Conservation (phyloP, 768 basidiomycete genomes). For the Russula sp. region DNA sequence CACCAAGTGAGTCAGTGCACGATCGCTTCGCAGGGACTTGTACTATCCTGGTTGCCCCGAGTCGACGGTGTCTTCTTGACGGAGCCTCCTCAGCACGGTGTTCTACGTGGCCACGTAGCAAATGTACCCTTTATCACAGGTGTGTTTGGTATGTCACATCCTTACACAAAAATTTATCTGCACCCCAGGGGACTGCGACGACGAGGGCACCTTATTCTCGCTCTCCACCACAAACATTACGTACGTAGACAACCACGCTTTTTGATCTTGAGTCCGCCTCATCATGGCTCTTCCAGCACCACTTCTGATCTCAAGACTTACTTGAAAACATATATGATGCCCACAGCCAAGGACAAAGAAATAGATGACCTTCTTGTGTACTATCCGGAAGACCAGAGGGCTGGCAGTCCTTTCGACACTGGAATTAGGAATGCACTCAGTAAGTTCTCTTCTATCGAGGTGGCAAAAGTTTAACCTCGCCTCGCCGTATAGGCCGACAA, state of each 20-base stretch:
- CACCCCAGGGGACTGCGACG: conserved; percentile 15
- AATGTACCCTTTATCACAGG: conserved; percentile 22
- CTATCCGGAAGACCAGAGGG: conserved; percentile 22
- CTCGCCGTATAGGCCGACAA: conserved; percentile 15
- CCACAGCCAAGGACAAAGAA: not conserved
- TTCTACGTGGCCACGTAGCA: conserved; percentile 20
- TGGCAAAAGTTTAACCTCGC: too few relatives aligned
- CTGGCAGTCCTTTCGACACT: conserved; percentile 25
- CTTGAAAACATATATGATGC: conserved; percentile 9
- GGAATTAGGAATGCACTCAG: not conserved
- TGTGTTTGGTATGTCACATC: too few relatives aligned
- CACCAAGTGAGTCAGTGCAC: too few relatives aligned
- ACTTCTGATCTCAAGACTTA: not conserved
- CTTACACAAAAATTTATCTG: too few relatives aligned
- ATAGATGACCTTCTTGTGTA: conserved; percentile 4
- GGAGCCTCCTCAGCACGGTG: conserved; percentile 18
- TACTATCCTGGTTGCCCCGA: conserved; percentile 20
- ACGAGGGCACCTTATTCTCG: conserved; percentile 19
- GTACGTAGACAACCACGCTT: too few relatives aligned
- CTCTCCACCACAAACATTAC: conserved; percentile 14
- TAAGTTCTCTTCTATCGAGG: not conserved
- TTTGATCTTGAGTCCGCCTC: too few relatives aligned
- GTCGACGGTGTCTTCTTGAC: conserved; percentile 24
- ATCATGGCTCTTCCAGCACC: too few relatives aligned
- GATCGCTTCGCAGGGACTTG: conserved; percentile 1